These are phyloP conservation scores for Erigeron philadelphicus DNA, from an alignment of 140 eudicot genomes.

Conservation along the genomic window DNA sequence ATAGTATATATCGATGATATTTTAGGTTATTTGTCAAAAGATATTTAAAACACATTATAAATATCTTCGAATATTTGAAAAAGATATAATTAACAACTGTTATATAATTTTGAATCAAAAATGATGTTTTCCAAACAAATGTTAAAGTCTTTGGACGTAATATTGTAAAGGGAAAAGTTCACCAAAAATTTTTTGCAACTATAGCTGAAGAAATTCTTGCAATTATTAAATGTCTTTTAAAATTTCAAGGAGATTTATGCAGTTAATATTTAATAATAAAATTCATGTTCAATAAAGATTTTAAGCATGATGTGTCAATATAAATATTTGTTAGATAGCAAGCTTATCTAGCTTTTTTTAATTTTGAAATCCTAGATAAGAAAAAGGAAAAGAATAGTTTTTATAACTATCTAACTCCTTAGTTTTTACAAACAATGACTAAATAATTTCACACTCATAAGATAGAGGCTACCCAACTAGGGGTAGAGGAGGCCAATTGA, in stretches of 20 bases:
- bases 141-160: no score
- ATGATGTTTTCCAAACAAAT: neutral
- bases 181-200: no score
- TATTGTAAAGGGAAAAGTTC: neutral
- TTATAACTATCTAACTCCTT: neutral
- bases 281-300: neutral
- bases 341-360: neutral
- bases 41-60: neutral
- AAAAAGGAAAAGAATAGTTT: neutral
- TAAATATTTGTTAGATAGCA: constrained; percentile 4
- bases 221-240: neutral
- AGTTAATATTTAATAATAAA: neutral
- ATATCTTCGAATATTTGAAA: neutral
- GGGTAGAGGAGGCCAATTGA: no score
- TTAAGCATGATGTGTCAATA: neutral
- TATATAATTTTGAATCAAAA: no score
- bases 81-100: neutral
- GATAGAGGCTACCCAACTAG: no score
- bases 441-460: no score
- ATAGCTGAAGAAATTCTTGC: neutral
- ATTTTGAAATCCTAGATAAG: neutral
- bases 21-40: no score
- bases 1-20: no score
- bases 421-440: neutral
- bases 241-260: neutral